These are phyloP conservation scores for Phytopythium aichiense DNA, from an alignment of 352 stramenopile genomes.

Conservation along the genomic window DNA sequence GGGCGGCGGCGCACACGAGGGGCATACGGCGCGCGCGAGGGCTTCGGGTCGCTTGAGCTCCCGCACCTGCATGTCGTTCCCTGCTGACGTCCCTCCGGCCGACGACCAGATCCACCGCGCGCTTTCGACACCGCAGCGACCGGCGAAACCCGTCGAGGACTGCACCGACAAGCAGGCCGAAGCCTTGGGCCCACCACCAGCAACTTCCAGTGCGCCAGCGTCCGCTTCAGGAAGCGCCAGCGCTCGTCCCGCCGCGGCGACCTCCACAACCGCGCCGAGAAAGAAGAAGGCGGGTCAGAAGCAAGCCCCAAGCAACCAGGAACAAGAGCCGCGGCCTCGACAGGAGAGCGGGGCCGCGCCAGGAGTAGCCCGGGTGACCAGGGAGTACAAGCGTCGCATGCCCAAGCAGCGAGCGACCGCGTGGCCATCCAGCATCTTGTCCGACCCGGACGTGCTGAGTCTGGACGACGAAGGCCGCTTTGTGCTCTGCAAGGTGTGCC, in stretches of 20 bases:
- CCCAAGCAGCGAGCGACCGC: constrained; percentile 46
- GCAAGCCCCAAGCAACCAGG: neutral
- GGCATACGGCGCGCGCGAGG: neutral
- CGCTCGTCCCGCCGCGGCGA: neutral
- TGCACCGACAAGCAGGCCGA: neutral
- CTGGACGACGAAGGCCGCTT: constrained; percentile 51
- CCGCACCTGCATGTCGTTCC: constrained; percentile 5
- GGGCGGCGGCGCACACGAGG: neutral
- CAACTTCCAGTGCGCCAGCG: neutral
- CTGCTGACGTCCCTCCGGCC: constrained; percentile 6
- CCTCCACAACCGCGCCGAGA: neutral
- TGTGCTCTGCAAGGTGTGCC: constrained; percentile 53
- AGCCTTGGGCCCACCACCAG: neutral
- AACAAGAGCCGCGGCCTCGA: neutral
- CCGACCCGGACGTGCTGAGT: constrained; percentile 42
- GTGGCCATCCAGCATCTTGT: constrained; percentile 37
- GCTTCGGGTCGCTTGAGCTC: neutral
- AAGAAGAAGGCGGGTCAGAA: neutral
- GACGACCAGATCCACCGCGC: constrained; percentile 3
- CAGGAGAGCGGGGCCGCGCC: neutral
- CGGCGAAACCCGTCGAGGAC: neutral
- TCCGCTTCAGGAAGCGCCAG: neutral
- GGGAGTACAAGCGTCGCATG: constrained; percentile 17
- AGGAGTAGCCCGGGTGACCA: neutral
- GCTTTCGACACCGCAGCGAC: neutral